These are phyloP conservation scores for Backusella parvicylindrica DNA, from an alignment of 192 early-diverging fungal genomes.

Conservation along the genomic window DNA sequence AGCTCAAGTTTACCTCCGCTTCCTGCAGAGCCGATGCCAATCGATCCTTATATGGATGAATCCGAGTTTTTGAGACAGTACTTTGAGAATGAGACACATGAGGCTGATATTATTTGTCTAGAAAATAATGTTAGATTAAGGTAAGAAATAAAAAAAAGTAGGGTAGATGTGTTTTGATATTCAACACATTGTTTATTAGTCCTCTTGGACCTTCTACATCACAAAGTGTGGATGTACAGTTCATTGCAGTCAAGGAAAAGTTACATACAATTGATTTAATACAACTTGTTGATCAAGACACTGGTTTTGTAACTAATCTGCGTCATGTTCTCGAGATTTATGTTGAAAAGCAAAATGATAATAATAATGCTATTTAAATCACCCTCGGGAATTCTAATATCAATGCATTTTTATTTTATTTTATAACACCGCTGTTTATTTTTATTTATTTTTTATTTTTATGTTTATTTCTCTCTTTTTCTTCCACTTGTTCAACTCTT, in stretches of 20 bases:
- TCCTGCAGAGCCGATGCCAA: constrained; percentile 41
- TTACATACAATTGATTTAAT: constrained; percentile 55
- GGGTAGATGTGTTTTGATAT: background rate
- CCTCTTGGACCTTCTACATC: constrained; percentile 53
- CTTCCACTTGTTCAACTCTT: background rate
- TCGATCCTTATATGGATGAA: constrained; percentile 59
- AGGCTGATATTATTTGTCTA: constrained; percentile 55
- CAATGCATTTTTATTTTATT: background rate
- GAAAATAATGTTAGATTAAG: constrained; percentile 59
- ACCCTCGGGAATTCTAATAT: background rate
- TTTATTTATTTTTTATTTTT: background rate
- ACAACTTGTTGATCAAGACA: constrained; percentile 56
- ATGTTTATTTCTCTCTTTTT: background rate
- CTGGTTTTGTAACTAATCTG: constrained; percentile 57
- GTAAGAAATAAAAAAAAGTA: constrained; percentile 20
- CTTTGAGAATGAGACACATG: constrained; percentile 54
- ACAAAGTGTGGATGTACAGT: constrained; percentile 51
- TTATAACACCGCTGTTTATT: constrained; percentile 3
- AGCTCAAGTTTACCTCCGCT: constrained; percentile 36
- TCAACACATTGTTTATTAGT: constrained; percentile 11
- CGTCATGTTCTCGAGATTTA: constrained; percentile 41
- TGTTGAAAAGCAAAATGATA: constrained; percentile 20
- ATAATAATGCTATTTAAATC: background rate
- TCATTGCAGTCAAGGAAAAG: constrained; percentile 56
- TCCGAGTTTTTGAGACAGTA: constrained; percentile 49